Percentiles rank a stretch among this genome's conserved stretches.
Evolutionary conservation across 768 basidiomycete genomes (phyloP).

Genomic region (Lenzites betulinus): DNA sequence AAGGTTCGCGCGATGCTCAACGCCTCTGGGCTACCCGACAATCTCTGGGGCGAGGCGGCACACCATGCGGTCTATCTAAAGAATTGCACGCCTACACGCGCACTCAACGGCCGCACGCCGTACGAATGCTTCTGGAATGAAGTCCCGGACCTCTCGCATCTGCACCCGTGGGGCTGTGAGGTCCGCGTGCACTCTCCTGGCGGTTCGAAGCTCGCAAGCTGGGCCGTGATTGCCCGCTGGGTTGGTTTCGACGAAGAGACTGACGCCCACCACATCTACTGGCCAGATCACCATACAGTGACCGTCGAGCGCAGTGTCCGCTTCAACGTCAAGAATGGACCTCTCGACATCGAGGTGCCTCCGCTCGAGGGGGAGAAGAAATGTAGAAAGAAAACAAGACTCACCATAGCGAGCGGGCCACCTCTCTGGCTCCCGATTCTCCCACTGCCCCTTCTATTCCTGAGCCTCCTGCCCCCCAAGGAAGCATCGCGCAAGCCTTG

Average conservation of each 20-base stretch:
- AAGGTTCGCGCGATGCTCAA: conserved; percentile 31
- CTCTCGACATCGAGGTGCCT: conserved; percentile 7
- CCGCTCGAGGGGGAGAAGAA: conserved; percentile 17
- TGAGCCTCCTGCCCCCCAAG: not conserved
- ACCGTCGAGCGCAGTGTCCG: conserved; percentile 33
- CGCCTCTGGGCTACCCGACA: conserved; percentile 22
- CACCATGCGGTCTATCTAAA: conserved; percentile 26
- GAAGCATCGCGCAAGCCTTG: not conserved
- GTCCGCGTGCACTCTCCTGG: conserved; percentile 11
- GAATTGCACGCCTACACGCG: conserved; percentile 20
- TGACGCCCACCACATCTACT: conserved; percentile 38
- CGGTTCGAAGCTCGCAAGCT: conserved; percentile 8
- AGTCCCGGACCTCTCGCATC: conserved; percentile 19
- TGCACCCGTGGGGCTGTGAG: conserved; percentile 17
- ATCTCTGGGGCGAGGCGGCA: conserved; percentile 35
- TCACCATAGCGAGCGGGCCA: not conserved
- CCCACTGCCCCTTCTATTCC: not conserved
- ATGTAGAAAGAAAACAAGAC: not conserved
- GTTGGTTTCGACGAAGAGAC: conserved; percentile 22
- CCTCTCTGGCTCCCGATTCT: not conserved
- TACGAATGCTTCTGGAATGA: conserved; percentile 20
- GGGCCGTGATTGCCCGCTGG: conserved; percentile 10
- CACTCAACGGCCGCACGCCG: conserved; percentile 23
- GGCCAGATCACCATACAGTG: conserved; percentile 30
- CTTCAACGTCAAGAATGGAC: not conserved